Evolutionary conservation across 345 rosid genomes (phyloP).

Genomic region (Melaleuca alternifolia): DNA sequence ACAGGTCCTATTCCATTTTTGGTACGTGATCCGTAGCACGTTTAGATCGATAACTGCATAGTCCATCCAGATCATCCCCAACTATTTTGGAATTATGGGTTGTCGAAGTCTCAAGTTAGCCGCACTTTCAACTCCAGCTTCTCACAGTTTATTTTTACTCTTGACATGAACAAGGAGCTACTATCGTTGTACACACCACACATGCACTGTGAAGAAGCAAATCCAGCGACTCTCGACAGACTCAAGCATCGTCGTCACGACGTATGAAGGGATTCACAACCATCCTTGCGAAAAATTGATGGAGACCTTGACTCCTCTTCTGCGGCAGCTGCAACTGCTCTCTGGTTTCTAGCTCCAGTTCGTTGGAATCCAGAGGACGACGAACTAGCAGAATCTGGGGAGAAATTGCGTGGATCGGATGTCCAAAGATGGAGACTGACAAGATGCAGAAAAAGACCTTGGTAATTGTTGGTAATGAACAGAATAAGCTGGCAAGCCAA

Average conservation of each 20-base stretch:
- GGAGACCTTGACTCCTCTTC: constrained; percentile 89
- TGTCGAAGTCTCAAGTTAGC: background rate
- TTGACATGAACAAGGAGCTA: constrained; percentile 44
- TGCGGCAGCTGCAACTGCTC: constrained; percentile 80
- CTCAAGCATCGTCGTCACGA: constrained; percentile 64
- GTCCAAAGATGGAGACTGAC: background rate
- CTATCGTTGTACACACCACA: constrained; percentile 86
- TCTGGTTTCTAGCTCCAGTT: constrained; percentile 29
- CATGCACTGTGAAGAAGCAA: constrained; percentile 95
- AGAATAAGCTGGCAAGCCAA: background rate
- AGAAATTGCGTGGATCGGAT: background rate
- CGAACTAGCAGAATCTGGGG: background rate
- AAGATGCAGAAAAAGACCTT: background rate
- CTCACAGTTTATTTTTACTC: background rate
- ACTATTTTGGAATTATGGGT: background rate
- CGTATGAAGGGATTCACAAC: constrained; percentile 76
- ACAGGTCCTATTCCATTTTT: background rate
- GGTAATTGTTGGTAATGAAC: background rate
- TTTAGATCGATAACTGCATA: background rate
- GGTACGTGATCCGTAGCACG: background rate
- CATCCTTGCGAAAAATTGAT: constrained; percentile 90
- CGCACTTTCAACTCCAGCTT: background rate
- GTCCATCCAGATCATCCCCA: background rate
- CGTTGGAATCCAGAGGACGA: background rate
- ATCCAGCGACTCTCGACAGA: constrained; percentile 76